phyloP scores from a whole-genome alignment of 192 early-diverging fungal genomes.

The Phlyctochytrium arcticum region DNA sequence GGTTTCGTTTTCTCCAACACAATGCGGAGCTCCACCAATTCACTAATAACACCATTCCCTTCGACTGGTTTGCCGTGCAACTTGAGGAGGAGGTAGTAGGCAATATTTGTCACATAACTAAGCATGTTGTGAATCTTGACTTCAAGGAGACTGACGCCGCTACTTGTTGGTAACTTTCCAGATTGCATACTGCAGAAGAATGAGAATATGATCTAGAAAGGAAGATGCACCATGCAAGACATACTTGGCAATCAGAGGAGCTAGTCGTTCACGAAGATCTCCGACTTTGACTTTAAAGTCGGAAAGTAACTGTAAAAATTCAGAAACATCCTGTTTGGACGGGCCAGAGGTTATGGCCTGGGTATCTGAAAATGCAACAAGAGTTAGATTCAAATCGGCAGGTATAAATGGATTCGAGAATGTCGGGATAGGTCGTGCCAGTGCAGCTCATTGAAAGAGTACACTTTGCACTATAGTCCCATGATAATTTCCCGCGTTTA shows the following conservation, averaged over 20 bases:
- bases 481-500: constrained; percentile 11
- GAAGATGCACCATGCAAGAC: not conserved
- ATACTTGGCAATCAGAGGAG: not conserved
- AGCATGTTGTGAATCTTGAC: constrained; percentile 84
- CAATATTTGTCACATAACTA: constrained; percentile 78
- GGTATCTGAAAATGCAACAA: not conserved
- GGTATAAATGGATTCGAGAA: not conserved
- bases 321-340: constrained; percentile 2
- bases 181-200: constrained; percentile 34
- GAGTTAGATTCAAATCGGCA: not conserved
- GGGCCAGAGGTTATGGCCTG: not conserved
- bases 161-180: constrained; percentile 61
- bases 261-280: constrained; percentile 7
- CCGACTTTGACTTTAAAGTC: constrained; percentile 17
- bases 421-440: not conserved
- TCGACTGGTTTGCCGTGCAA: constrained; percentile 65
- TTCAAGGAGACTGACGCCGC: constrained; percentile 86
- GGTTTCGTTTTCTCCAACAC: constrained; percentile 93
- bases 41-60: constrained; percentile 56
- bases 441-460: not conserved
- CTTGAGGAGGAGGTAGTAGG: constrained; percentile 73
- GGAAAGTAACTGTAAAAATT: not conserved
- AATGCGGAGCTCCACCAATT: constrained; percentile 74
- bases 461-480: not conserved
- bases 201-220: not conserved